A percentile compares a stretch with the other conserved stretches of the same genome.
These are phyloP conservation scores for Coemansia sp. DNA, from an alignment of 192 early-diverging fungal genomes.

Conservation along the genomic window DNA sequence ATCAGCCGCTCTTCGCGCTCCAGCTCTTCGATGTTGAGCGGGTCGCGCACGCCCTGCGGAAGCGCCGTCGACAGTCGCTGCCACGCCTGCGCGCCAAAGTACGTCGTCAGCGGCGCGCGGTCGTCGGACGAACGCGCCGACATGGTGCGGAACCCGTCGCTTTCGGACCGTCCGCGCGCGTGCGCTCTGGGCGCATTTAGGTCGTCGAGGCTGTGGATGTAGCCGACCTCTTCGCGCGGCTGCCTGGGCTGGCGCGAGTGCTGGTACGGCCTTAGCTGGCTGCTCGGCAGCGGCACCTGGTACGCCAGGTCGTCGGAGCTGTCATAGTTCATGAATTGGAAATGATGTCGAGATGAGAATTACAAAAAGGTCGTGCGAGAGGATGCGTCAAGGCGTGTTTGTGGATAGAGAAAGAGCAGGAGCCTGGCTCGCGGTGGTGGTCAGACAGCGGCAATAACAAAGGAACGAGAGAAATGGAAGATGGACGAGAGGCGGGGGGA, in stretches of 20 bases:
- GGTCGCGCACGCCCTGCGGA: conserved; percentile 47
- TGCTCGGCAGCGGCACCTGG: conserved; percentile 28
- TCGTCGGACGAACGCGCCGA: conserved; percentile 44
- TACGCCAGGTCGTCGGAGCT: conserved; percentile 3
- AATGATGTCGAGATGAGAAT: not conserved
- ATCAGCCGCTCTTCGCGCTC: conserved; percentile 53
- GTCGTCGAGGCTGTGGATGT: not conserved
- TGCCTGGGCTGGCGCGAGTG: not conserved
- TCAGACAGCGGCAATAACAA: not conserved
- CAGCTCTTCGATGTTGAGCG: conserved; percentile 53
- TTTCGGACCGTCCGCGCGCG: conserved; percentile 34
- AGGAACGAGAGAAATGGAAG: not conserved
- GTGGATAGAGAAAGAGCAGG: not conserved
- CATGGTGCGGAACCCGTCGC: conserved; percentile 28
- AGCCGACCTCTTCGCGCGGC: not conserved
- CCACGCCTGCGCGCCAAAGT: conserved; percentile 39
- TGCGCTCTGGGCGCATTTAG: not conserved
- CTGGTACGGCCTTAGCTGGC: conserved; percentile 11
- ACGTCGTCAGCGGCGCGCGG: conserved; percentile 38
- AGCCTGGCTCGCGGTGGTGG: not conserved
- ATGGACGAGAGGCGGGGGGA: not conserved
- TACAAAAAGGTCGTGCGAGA: not conserved
- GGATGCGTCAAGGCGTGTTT: not conserved
- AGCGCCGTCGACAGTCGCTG: conserved; percentile 44
- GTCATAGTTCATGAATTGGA: conserved; percentile 8